phyloP scores from a whole-genome alignment of 164 flowering plant species.

The Annona cherimola region DNA sequence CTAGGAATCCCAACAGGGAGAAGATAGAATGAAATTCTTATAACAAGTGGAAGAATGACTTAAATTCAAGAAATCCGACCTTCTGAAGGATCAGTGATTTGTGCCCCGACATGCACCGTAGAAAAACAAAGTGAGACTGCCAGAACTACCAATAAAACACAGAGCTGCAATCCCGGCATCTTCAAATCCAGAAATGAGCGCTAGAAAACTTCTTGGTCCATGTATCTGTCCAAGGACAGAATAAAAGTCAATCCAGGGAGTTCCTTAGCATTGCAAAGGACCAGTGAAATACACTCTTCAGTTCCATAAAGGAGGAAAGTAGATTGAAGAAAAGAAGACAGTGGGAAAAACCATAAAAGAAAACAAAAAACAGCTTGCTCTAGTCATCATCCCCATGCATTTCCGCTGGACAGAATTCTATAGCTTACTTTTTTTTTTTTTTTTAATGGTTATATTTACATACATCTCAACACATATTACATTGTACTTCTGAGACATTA shows the following conservation, averaged over 20 bases:
- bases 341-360: background rate
- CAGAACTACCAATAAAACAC: slow-evolving; percentile 3
- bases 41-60: background rate
- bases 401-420: background rate
- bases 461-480: no score
- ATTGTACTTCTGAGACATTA: no score
- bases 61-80: background rate
- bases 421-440: no score
- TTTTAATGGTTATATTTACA: no score
- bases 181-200: background rate
- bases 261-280: background rate
- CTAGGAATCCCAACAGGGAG: background rate
- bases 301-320: no score
- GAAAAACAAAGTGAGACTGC: background rate
- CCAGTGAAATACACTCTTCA: background rate
- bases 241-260: background rate
- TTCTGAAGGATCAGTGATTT: slow-evolving; percentile 4
- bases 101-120: slow-evolving; percentile 3
- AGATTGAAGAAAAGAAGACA: background rate
- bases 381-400: background rate
- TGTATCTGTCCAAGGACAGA: background rate
- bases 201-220: background rate
- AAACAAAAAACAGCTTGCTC: background rate
- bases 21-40: background rate
- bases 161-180: background rate